These are phyloP conservation scores for Noccaea bulbosa DNA, from an alignment of 345 rosid species.

Conservation along the genomic window DNA sequence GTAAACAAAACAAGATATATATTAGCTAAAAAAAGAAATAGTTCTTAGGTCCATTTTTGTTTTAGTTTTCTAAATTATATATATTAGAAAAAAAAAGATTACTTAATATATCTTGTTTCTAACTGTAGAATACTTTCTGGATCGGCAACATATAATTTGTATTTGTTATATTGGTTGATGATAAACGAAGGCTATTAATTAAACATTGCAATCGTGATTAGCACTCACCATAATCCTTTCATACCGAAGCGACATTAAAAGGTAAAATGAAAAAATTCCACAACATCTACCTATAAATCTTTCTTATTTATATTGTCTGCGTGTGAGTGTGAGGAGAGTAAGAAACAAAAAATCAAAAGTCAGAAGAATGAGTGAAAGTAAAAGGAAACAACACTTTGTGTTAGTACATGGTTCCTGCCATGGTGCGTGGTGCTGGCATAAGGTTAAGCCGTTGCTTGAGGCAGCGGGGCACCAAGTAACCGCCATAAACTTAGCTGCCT, in stretches of 20 bases:
- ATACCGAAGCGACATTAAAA: neutral
- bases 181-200: neutral
- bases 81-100: too few relatives aligned
- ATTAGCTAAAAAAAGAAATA: neutral
- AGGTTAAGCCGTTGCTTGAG: slow-evolving; percentile 59
- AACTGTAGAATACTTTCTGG: neutral
- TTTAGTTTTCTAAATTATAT: too few relatives aligned
- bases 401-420: slow-evolving; percentile 65
- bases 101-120: too few relatives aligned
- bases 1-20: neutral
- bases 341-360: neutral
- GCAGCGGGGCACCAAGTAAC: slow-evolving; percentile 56
- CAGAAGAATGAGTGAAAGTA: slow-evolving; percentile 26
- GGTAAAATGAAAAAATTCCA: neutral
- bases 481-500: slow-evolving; percentile 54
- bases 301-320: neutral
- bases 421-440: slow-evolving; percentile 76
- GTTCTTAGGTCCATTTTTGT: too few relatives aligned
- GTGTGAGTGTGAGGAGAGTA: neutral
- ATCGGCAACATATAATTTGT: neutral
- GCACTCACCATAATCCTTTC: slow-evolving; percentile 3
- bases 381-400: slow-evolving; percentile 52
- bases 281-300: neutral
- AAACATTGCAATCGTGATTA: neutral
- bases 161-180: slow-evolving; percentile 13